Evolutionary conservation across 2,329 filamentous ascomycete genomes (phyloP), one percentile per base, ranked within the genome.

Genomic region (Xylariales sp.): DNA sequence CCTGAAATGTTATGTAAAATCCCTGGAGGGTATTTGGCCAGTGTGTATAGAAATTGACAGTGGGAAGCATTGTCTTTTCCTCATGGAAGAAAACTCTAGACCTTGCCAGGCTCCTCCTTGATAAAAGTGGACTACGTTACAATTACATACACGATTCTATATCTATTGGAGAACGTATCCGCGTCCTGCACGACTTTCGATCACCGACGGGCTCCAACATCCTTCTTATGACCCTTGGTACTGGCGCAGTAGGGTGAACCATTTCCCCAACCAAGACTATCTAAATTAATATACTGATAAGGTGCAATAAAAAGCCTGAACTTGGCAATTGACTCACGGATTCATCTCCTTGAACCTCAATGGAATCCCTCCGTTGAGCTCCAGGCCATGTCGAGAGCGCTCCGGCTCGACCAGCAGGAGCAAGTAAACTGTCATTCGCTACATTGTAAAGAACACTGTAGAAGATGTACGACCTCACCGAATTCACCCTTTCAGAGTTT

Each of bases 61-160:
- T n/a, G n/a, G n/a, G n/a, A n/a, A 41, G 40, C 11, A 42, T 42
- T 13, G 13, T 39, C 4, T 42, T 42, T 16, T 42, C 37, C 6
- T 42, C 28, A 3, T 42, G 40, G 36, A 42, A 30, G 10, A 32
- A 25, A 14, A 42, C 40, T 8, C 19, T 42, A 5, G 19, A 35
- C 6, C 30, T 42, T 5, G 25, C 35, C 18, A 16, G 30, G 6
- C 3, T 5, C 10, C 16, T 16, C 6, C 14, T 42, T 4, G 20
- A 17, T 8, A 10, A n/a, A 5, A 18, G 28, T 2, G 8, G 17
- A 3, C 31, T 39, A 8, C 21, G 17, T 2, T 24, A 29, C 10
- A 10, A 30, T 4, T 18, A 15, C 4, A 36, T 42, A 11, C 24
- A 42, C 11, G 40, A 37, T 11, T 31, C 28, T 6, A 13, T 20